Evolutionary conservation across 1,284 basidiomycete genomes (phyloP), one percentile per base, ranked within the genome.

Genomic region (Naganishia cerealis): DNA sequence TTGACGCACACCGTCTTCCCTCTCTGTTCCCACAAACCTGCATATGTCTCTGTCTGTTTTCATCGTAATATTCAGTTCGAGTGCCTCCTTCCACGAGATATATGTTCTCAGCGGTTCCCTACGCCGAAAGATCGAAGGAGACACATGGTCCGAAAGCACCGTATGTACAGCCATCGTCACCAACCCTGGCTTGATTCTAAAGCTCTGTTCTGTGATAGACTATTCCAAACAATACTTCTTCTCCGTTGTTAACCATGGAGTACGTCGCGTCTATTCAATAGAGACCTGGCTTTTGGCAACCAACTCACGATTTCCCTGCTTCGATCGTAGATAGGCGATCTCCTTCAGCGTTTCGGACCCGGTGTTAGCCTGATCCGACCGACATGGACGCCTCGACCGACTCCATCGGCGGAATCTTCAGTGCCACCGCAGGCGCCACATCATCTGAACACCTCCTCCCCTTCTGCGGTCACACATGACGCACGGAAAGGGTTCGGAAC

Each of bases 191-290:
- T 13, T 15, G n/a, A 13, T 13, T 13, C 24, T 24, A 5, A 21
- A 40, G 33, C 16, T 38, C 24, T 7, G 0, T 16, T 29, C 9
- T 61, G 1, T 15, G 3, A 21, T 29, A 68, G 67, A 68, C 33
- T 68, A 63, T 42, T 54, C 59, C 15, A 68, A 68, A 38, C 57
- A 68, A 38, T 68, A 68, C 43, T 68, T 68, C 24, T 68, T 68
- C 54, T 48, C 57, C 24, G 61, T 68, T 12, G 43, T 53, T 13
- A 68, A 68, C 36, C 61, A 68, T 18, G 67, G 67, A 15, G 61
- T 63, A 10, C 33, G 57, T 59, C 46, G 9, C 21, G 8, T 24
- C n/a, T 50, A 9, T 3, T 24, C 12, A 1, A 21, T 24, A 15
- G n/a, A 50, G 7, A 50, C 1, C 21, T 7, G 9, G n/a, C n/a